phyloP scores from a whole-genome alignment of 2,329 filamentous ascomycete species.

The Epichloe sibirici region DNA sequence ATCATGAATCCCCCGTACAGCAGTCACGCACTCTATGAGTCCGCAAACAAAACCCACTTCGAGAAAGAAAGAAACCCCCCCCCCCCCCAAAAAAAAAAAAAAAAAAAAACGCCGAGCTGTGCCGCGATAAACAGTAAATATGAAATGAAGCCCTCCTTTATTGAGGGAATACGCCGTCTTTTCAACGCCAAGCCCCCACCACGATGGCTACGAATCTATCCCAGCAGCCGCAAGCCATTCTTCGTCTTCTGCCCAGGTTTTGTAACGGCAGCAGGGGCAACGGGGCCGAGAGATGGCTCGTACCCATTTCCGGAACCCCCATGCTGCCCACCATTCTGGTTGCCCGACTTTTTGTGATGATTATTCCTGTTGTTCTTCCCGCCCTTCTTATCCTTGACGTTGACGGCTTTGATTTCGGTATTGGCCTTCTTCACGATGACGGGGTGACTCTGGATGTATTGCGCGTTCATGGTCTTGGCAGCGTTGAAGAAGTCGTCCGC shows the following conservation, averaged over 20 bases:
- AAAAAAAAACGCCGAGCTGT: background rate
- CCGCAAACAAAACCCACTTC: too few species aligned
- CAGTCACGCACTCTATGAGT: too few species aligned
- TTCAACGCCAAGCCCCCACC: background rate
- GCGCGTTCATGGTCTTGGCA: constrained; percentile 95
- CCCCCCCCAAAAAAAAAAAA: background rate
- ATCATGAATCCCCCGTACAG: too few species aligned
- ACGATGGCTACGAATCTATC: constrained; percentile 24
- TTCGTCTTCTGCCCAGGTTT: constrained; percentile 58
- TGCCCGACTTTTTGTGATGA: background rate
- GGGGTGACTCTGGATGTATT: constrained; percentile 97
- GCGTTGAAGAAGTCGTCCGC: constrained; percentile 95
- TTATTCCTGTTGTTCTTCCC: constrained; percentile 26
- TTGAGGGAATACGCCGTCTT: too few species aligned
- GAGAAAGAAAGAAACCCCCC: background rate
- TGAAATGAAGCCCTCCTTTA: too few species aligned
- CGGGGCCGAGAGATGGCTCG: constrained; percentile 39
- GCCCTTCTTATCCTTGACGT: constrained; percentile 46
- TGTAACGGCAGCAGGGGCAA: constrained; percentile 38
- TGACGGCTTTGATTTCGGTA: constrained; percentile 75
- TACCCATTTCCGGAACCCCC: constrained; percentile 24
- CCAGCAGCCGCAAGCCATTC: constrained; percentile 48
- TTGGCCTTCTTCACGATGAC: constrained; percentile 78
- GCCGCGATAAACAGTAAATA: background rate
- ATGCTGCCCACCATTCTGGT: constrained; percentile 13